Base-by-base conservation (phyloP, 2,329 filamentous ascomycete species). In the Fusarium clavum region DNA sequence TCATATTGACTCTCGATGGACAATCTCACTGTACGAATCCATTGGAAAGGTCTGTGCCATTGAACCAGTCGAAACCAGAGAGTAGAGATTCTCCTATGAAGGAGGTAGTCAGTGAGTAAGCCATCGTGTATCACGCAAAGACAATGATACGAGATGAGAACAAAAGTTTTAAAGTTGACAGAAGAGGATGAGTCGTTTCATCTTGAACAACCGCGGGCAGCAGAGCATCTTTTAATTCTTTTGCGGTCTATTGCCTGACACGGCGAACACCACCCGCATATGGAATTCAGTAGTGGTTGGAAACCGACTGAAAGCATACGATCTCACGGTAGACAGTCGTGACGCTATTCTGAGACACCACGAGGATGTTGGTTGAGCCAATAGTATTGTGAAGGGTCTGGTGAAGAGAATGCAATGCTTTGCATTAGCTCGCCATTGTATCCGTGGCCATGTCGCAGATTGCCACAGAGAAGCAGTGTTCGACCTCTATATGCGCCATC, bases 21-120 rank as follows among this genome's bases (percentile, higher is more conserved):
- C 24, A 9, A 14, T 86, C 85, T 77, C 88, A 94, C 76, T 84
- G 80, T 27, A 94, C 91, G 73, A 87, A 92, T 46, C 91, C 92
- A 67, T 89, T 79, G 13, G 88, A 93, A 2, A 87, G 90, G 73
- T 94, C 91, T 7, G 69, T 53, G 3, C 80, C 81, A 18, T 83
- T 82, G 64, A 83, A 82, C 77, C 86, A 88, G 68, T 79, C 81
- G 76, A 88, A 88, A 61, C 80, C 80, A 45, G 77, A 79, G 59
- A 87, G 78, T 48, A 86, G 78, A 55, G 81, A 79, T 48, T 80
- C 77, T 46, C 82, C 81, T 22, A 78, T 77, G 57, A 84, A 86
- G 24, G 80, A 84, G 59, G 77, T 79, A 13, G 77, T 74, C 51
- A 86, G 75, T 34, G 80, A 77, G 74, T 86, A 86, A 25, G 77